Base-by-base conservation (phyloP, 2,329 filamentous ascomycete species). In the Pseudogymnoascus sp. region DNA sequence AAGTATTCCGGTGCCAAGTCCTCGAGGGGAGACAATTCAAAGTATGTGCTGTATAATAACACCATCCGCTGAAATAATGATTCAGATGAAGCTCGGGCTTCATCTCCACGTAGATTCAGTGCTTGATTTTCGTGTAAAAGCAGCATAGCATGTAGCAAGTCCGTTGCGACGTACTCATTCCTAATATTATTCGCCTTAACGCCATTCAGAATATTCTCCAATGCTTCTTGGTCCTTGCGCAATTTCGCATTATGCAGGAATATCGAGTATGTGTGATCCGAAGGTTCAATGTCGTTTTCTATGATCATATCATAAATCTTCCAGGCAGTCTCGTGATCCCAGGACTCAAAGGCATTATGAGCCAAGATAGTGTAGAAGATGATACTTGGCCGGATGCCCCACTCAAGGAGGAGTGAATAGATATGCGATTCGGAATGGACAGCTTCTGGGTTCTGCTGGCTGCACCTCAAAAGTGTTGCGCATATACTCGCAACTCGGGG, bases 231-330 rank as follows among this genome's bases (percentile, higher is more conserved):
- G 62, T 75, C 71, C 11, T 64, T 54, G 21, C 70, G 68, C n/a
- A 45, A 19, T 61, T 91, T 90, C 62, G 90, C 88, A 34, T 88
- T 88, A 65, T 87, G 83, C 45, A 96, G 81, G 36, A 96, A 78
- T 28, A 86, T 85, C 0, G 86, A 80, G 72, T 87, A 90, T 0
- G 90, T 88, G 67, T 85, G 82, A 0, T 77, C 76, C 73, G 96
- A 86, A 0, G 90, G 83, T 63, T 82, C 73, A 14, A 90, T 77
- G 2, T 83, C 82, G 67, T 85, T 80, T 13, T 80, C 76, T 61
- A 81, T 76, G 73, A 93, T 83, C 43, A 86, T 80, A 23, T 86
- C 79, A 69, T 88, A 85, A 61, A 93, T 81, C 43, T 83, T 80
- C 77, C 85, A 85, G 0, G 86, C 89, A 2, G 85, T 84, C 39